phyloP scores from a whole-genome alignment of 139 green algal genomes.

The Zygnema circumcarinatum region DNA sequence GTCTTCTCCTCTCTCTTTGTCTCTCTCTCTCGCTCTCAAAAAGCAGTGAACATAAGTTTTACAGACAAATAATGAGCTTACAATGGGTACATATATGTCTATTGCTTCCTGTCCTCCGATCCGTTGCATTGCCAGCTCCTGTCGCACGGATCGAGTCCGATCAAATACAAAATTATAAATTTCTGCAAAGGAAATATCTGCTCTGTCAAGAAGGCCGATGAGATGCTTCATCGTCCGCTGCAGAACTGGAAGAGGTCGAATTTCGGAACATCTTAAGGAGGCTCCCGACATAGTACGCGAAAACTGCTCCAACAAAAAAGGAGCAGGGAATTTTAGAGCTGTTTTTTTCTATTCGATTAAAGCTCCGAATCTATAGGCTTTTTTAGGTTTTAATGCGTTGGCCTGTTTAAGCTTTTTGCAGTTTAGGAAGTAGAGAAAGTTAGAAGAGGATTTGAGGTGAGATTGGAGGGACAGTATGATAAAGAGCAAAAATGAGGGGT shows the following conservation, averaged over 20 bases:
- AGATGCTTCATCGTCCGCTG: not conserved
- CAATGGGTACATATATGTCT: not conserved
- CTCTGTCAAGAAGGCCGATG: not conserved
- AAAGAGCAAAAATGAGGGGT: not conserved
- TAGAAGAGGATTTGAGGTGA: not conserved
- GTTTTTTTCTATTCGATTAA: not conserved
- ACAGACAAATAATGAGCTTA: not conserved
- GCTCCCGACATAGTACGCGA: constrained; percentile 1
- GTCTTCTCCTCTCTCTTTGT: too few relatives aligned
- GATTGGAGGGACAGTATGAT: not conserved
- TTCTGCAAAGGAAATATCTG: not conserved
- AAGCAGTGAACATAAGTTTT: too few relatives aligned
- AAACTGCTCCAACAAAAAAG: constrained; percentile 13
- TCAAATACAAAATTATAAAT: constrained; percentile 21
- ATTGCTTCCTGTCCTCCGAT: not conserved
- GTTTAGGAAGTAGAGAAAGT: not conserved
- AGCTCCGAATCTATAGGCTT: not conserved
- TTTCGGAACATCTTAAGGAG: not conserved
- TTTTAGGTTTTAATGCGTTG: not conserved
- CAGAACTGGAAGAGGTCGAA: not conserved
- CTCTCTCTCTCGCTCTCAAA: too few relatives aligned
- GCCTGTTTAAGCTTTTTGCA: not conserved
- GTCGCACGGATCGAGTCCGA: not conserved
- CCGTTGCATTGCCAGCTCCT: not conserved
- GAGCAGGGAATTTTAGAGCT: not conserved